Base-by-base conservation (phyloP, 106 monocot species). In the Allium sativum region DNA sequence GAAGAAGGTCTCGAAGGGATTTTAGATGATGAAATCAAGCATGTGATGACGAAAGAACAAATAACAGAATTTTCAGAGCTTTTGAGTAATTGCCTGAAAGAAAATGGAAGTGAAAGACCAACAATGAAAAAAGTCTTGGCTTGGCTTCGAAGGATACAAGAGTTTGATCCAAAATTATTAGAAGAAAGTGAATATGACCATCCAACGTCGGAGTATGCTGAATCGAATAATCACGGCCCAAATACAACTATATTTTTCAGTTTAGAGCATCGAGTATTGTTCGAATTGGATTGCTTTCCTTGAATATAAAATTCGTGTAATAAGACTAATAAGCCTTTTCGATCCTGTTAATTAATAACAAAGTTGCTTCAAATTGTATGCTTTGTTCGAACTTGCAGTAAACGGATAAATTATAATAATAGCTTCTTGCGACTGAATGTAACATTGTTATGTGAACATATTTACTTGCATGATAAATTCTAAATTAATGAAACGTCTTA, bases 21-120 rank as follows among this genome's bases (percentile, higher is more conserved):
- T 42, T 6, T 58, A 22, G 58, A 58, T 58, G 58, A 58, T 13
- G 58, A 40, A 58, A 58, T 58, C 42, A 58, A 12, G 58, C 20
- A 41, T 12, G 40, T 12, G 7, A 42, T 58, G 15, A 41, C 58
- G 6, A 7, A 58, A 7, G 58, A 58, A n/a, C 58, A 58, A 22
- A 41, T 41, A 4, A n/a, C 9, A 7, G 58, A 58, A 13, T 58
- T 58, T 12, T 3, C 11, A 42, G 40, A 58, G 58, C 15, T 58
- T 11, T 58, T 58, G 58, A 42, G 2, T 0, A 7, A 13, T 7
- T 58, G 58, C 42, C 12, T 58, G 58, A 22, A 41, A 1, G 40
- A 15, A 13, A 11, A 7, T 10, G 58, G 58, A 1, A 15, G 20
- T 41, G 58, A 58, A 41, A 58, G 58, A 58, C 58, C 58, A 11